phyloP scores from a whole-genome alignment of 768 basidiomycete species.

The Obba rivulosa region DNA sequence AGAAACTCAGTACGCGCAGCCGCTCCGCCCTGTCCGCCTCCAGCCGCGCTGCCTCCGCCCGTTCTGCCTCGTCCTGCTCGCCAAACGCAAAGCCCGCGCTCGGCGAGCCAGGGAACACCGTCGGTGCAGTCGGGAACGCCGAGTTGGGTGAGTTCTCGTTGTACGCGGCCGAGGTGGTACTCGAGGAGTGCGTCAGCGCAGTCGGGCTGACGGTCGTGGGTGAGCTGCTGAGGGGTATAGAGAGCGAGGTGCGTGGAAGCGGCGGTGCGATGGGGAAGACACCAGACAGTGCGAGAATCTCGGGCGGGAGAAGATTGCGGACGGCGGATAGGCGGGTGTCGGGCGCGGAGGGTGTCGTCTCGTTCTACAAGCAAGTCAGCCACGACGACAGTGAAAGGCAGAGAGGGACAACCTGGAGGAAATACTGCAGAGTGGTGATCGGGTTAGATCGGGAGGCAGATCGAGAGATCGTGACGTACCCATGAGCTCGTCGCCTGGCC shows the following conservation, averaged over 20 bases:
- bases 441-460: slow-evolving; percentile 8
- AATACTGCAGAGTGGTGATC: slow-evolving; percentile 43
- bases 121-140: slow-evolving; percentile 17
- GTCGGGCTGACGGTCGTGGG: slow-evolving; percentile 15
- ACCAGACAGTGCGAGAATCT: slow-evolving; percentile 59
- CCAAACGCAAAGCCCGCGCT: too few relatives aligned
- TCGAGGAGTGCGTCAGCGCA: too few relatives aligned
- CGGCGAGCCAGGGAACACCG: slow-evolving; percentile 29
- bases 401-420: slow-evolving; percentile 54
- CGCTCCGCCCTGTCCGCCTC: slow-evolving; percentile 31
- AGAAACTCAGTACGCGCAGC: slow-evolving; percentile 58
- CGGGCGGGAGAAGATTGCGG: slow-evolving; percentile 51
- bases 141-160: too few relatives aligned
- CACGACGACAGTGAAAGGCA: not conserved
- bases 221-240: slow-evolving; percentile 9
- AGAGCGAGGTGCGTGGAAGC: slow-evolving; percentile 30
- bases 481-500: slow-evolving; percentile 75
- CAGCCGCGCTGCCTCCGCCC: too few relatives aligned
- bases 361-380: slow-evolving; percentile 42
- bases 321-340: slow-evolving; percentile 44
- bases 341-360: slow-evolving; percentile 40
- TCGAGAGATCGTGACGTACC: slow-evolving; percentile 39
- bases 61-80: slow-evolving; percentile 24
- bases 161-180: slow-evolving; percentile 2
- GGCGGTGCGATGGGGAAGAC: slow-evolving; percentile 56